Evolutionary conservation across 2,329 filamentous ascomycete genomes (phyloP).

Genomic region (Pseudogymnoascus sp.): DNA sequence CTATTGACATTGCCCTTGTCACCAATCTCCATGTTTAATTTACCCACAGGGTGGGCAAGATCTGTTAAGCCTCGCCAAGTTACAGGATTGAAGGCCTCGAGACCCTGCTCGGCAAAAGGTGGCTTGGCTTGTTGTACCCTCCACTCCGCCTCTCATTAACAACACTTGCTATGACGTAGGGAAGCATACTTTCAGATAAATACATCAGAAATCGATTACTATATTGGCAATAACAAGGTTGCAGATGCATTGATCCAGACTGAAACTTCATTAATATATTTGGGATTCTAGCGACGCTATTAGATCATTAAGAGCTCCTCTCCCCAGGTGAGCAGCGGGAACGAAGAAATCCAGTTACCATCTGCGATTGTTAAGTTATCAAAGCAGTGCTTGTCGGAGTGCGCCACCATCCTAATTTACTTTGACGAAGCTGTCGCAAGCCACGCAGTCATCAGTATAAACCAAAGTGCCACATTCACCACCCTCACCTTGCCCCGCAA

Average conservation of each 20-base stretch:
- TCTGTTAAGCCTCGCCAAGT: conserved; percentile 3
- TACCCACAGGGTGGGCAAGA: not conserved
- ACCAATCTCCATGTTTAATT: not conserved
- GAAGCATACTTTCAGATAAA: not conserved
- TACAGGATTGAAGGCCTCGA: not conserved
- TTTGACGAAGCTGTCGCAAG: not conserved
- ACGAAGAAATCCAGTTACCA: not conserved
- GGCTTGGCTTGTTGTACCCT: not conserved
- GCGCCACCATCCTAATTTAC: not conserved
- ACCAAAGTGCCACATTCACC: not conserved
- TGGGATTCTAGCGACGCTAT: not conserved
- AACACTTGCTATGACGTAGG: not conserved
- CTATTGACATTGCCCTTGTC: not conserved
- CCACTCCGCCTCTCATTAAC: not conserved
- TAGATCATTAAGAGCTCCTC: not conserved
- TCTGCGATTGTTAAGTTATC: not conserved
- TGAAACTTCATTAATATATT: conserved; percentile 8
- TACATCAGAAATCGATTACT: not conserved
- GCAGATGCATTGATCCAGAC: not conserved
- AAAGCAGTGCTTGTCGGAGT: not conserved
- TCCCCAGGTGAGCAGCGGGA: not conserved
- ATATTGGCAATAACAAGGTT: not conserved
- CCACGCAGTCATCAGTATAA: not conserved
- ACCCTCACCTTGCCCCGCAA: not conserved
- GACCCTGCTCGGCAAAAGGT: not conserved